Base-by-base conservation (phyloP, 2,329 filamentous ascomycete species). In the Cladophialophora exuberans region DNA sequence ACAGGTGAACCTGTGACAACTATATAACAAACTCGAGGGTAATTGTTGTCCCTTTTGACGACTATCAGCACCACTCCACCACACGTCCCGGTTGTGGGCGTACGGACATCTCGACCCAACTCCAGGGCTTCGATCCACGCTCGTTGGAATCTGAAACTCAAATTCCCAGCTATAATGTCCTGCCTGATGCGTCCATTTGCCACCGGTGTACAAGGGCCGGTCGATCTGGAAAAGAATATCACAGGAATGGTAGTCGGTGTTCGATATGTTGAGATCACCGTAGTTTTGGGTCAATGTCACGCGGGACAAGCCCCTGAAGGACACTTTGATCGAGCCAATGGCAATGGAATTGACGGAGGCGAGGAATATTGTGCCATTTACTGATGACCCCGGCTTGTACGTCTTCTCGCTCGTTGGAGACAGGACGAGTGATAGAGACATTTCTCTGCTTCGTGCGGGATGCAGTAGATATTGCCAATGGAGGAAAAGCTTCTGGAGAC, bases 221-320 rank as follows among this genome's bases (percentile, higher is more conserved):
- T 41, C 15, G 26, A 15, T 22, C 10, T 17, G 46, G 18, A 49
- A 49, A 15, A 49, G 35, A 20, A 49, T 35, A 6, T 22, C 33
- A 11, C 46, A 25, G 9, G 35, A 49, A 35, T 49, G 35, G 11
- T 49, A 31, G 6, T 17, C 35, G 31, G 23, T 25, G 15, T 15
- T 49, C 6, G 46, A 49, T 3, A 49, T 25, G 10, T 30, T 49
- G 10, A 49, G 46, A 18, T 49, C 33, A n/a, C 45, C 45, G 7
- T 48, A 48, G 31, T 48, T 48, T 31, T 48, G 45, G 4, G 45
- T 48, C 45, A 48, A 23, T 10, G 31, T 38, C 7, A 48, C 45
- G 4, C 31, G 30, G 20, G 45, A 36, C 3, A 9, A 13, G 31
- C 45, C 31, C 2, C 30, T 48, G 30, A 48, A 38, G 6, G 45